These are phyloP conservation scores for Tetrahymena thermophila DNA, from an alignment of 73 alveolate species.

Conservation along the genomic window DNA sequence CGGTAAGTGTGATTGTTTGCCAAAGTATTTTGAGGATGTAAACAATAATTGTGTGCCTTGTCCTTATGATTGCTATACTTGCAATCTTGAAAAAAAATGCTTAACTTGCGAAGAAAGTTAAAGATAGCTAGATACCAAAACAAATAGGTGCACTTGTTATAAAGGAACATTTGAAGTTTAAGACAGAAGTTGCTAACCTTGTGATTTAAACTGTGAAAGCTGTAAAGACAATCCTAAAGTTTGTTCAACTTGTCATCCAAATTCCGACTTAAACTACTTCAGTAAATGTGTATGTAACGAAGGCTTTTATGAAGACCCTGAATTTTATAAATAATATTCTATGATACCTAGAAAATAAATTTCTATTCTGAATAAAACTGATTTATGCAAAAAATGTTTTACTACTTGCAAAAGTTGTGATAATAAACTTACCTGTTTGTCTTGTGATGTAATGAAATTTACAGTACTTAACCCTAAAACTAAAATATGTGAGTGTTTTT, in stretches of 20 bases:
- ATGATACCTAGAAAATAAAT: not conserved
- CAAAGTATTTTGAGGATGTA: not conserved
- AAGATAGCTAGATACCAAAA: not conserved
- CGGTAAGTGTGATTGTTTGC: not conserved
- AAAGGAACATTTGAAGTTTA: not conserved
- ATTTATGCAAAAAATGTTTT: not conserved
- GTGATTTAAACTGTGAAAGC: not conserved
- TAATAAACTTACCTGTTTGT: not conserved
- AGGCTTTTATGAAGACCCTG: not conserved
- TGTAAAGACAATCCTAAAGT: not conserved
- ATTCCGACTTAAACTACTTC: not conserved
- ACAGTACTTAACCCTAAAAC: not conserved
- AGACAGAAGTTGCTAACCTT: not conserved
- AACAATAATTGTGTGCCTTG: not conserved
- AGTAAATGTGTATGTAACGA: not conserved
- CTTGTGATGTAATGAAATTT: not conserved
- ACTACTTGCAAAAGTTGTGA: not conserved
- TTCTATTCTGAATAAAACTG: not conserved
- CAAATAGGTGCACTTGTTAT: not conserved
- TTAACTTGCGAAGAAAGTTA: not conserved
- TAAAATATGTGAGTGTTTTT: not conserved
- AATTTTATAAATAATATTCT: not conserved
- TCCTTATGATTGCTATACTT: not conserved
- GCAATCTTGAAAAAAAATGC: not conserved
- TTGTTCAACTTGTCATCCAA: not conserved